Evolutionary conservation across 202 grass and related monocot species (phyloP), one percentile per base, ranked within the genome.

Genomic region (Panicum virgatum): DNA sequence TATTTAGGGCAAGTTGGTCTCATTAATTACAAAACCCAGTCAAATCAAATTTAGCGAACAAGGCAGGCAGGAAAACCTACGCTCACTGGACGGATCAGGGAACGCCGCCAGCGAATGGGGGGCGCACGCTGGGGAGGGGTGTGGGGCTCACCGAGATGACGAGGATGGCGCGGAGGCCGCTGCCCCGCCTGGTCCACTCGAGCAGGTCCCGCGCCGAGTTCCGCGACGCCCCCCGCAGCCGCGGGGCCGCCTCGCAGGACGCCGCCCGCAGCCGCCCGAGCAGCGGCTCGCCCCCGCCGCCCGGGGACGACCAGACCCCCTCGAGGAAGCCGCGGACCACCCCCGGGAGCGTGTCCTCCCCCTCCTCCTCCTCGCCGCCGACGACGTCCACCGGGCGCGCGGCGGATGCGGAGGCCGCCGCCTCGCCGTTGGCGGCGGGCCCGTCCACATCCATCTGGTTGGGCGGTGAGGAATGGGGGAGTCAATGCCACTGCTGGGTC

Each of bases 111-210:
- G 16, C 11, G n/a, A 11, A 19, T 10, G 22, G 20, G n/a, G 20
- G 3, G 6, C 14, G 34, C 26, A 20, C 25, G 62, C 16, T 0
- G 27, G 1, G 27, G 59, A 20, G 25, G 46, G 16, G 11, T 23
- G 11, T 23, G 9, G 3, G 3, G 32, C 88, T 82, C 66, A 97
- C 96, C 81, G 96, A 88, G 88, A 98, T 93, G 84, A 98, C 85
- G 68, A 98, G 82, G 58, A 98, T 82, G 26, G 96, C 86, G 82
- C 90, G 92, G 57, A 98, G 79, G 62, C 80, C 78, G 77, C 87
- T 88, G 52, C 92, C 96, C 76, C 77, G 79, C 30, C 77, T 80
- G 62, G 90, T 93, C 90, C 96, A 95, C 27, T 78, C 79, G 51
- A 91, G 26, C 73, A 95, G 92, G 72, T 95, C 87, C 19, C 86